Percentiles rank a stretch among this genome's conserved stretches.
Evolutionary conservation across 2,329 filamentous ascomycete genomes (phyloP).

Genomic region (Ascochyta rabiei): DNA sequence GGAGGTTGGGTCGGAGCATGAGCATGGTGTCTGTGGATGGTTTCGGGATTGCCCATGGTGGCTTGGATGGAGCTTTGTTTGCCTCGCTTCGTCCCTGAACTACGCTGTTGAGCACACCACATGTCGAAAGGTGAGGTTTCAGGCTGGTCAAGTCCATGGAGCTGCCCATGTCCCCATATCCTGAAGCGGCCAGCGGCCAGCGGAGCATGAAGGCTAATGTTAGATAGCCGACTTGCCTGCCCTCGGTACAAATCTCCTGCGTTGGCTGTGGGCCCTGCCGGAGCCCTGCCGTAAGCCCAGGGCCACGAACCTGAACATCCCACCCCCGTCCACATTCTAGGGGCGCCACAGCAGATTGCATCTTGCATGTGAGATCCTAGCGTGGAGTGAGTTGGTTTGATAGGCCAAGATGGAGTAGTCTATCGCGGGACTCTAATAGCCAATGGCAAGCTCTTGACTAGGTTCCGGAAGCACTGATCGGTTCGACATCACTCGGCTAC

Average conservation of each 20-base stretch:
- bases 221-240: neutral
- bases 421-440: neutral
- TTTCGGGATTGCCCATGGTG: conserved; percentile 1
- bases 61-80: neutral
- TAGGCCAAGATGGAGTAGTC: neutral
- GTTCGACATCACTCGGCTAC: neutral
- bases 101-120: neutral
- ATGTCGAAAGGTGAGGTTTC: neutral
- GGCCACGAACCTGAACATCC: conserved; percentile 4
- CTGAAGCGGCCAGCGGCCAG: neutral
- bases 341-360: conserved; percentile 15
- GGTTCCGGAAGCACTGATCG: neutral
- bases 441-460: neutral
- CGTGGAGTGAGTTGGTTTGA: neutral
- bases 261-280: neutral
- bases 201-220: neutral
- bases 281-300: neutral
- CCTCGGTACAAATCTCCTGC: neutral
- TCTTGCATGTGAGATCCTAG: conserved; percentile 17
- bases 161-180: neutral
- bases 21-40: neutral
- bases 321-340: conserved; percentile 5
- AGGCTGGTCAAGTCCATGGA: neutral
- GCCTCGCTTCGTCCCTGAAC: neutral
- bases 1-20: neutral